Evolutionary conservation across 345 rosid genomes (phyloP).

Genomic region (Lepidium africanum): DNA sequence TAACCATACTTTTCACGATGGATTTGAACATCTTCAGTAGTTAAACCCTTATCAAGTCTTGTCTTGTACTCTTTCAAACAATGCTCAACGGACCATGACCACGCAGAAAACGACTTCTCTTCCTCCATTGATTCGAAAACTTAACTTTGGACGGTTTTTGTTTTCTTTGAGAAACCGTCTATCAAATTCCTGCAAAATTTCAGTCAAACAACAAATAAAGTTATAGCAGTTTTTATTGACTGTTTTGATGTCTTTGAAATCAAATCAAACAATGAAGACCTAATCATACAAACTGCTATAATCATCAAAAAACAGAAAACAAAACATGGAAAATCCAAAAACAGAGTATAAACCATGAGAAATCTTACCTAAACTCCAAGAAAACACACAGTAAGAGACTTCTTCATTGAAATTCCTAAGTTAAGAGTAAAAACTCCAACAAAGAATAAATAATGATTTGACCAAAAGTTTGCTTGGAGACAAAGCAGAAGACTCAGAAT

Average conservation of each 20-base stretch:
- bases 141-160: background rate
- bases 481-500: conserved; percentile 34
- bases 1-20: conserved; percentile 57
- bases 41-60: conserved; percentile 59
- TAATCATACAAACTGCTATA: background rate
- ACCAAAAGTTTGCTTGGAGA: conserved; percentile 43
- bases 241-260: background rate
- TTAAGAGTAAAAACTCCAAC: background rate
- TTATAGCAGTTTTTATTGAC: background rate
- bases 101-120: conserved; percentile 61
- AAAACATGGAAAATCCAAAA: background rate
- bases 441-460: conserved; percentile 6
- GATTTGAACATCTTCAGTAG: conserved; percentile 53
- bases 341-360: background rate
- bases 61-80: conserved; percentile 65
- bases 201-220: background rate
- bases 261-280: background rate
- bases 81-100: conserved; percentile 79
- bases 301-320: background rate
- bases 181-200: conserved; percentile 25
- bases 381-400: background rate
- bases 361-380: conserved; percentile 25
- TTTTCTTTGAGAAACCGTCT: background rate
- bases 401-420: background rate
- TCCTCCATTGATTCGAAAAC: conserved; percentile 38